phyloP scores from a whole-genome alignment of 2,329 filamentous ascomycete genomes.

The Cyphellophora europaea region DNA sequence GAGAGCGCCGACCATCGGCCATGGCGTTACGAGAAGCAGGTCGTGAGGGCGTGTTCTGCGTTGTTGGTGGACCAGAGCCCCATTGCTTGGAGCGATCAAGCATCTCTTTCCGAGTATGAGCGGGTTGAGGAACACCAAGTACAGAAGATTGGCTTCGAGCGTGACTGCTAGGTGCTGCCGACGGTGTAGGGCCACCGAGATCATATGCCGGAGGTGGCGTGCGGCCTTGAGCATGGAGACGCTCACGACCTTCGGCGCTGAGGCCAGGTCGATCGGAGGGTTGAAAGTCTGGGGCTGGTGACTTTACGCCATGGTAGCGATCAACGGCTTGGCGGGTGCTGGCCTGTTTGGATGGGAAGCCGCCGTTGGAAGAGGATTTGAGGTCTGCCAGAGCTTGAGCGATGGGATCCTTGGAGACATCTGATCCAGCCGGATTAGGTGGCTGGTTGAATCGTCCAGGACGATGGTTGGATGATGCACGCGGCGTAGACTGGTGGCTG shows the following conservation, averaged over 20 bases:
- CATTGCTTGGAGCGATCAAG: constrained; percentile 89
- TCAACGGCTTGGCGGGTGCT: constrained; percentile 86
- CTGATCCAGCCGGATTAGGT: constrained; percentile 39
- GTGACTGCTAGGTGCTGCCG: neutral
- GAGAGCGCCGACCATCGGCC: constrained; percentile 7
- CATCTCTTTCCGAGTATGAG: constrained; percentile 90
- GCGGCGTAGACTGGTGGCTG: constrained; percentile 38
- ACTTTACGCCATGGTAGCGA: constrained; percentile 85
- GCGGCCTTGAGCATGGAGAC: constrained; percentile 53
- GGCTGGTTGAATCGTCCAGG: constrained; percentile 12
- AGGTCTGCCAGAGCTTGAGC: constrained; percentile 86
- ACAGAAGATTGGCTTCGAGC: constrained; percentile 2
- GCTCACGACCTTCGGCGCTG: constrained; percentile 27
- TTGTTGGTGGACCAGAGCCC: constrained; percentile 22
- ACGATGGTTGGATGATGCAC: constrained; percentile 27
- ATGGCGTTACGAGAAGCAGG: constrained; percentile 1
- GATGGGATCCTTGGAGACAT: constrained; percentile 62
- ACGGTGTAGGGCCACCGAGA: constrained; percentile 31
- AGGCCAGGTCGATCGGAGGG: constrained; percentile 22
- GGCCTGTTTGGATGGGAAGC: constrained; percentile 61
- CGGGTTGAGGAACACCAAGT: constrained; percentile 58
- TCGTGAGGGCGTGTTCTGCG: neutral
- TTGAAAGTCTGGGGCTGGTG: constrained; percentile 51
- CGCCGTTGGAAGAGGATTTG: constrained; percentile 39
- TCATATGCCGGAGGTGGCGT: constrained; percentile 88